Percentiles rank a stretch among this genome's conserved stretches.
Conservation (phyloP, 139 green algal genomes). For the Micractinium conductrix region DNA sequence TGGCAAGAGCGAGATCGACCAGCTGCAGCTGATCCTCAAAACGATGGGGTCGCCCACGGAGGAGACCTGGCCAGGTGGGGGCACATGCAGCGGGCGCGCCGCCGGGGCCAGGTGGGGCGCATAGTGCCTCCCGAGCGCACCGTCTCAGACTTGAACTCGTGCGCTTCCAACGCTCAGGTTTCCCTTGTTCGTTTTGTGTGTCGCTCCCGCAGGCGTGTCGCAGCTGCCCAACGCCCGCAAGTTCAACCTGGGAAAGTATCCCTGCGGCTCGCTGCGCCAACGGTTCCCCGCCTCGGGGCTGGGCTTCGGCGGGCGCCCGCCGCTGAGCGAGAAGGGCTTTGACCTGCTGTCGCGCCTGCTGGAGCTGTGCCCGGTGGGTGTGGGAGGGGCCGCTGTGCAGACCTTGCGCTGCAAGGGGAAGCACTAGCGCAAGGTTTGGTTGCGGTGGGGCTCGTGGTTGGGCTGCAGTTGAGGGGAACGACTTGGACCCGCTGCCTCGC, state of each 20-base stretch:
- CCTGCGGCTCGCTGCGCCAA: constrained; percentile 51
- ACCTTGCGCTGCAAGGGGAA: too few relatives aligned
- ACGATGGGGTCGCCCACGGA: constrained; percentile 82
- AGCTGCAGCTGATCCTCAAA: constrained; percentile 80
- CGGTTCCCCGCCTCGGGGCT: constrained; percentile 52
- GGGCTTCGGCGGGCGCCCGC: constrained; percentile 40
- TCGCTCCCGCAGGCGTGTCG: constrained; percentile 39
- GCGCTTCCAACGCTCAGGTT: too few relatives aligned
- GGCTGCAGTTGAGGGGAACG: too few relatives aligned
- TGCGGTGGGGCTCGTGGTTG: too few relatives aligned
- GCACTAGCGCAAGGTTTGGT: too few relatives aligned
- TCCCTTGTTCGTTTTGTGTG: not conserved
- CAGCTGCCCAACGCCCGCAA: constrained; percentile 57
- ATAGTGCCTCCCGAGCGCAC: too few relatives aligned
- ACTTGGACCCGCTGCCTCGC: too few relatives aligned
- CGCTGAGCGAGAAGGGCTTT: constrained; percentile 65
- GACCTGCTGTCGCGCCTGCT: constrained; percentile 68
- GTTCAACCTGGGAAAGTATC: constrained; percentile 44
- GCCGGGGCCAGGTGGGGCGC: too few relatives aligned
- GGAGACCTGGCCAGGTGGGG: constrained; percentile 74
- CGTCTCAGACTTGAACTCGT: too few relatives aligned
- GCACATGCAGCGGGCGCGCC: too few relatives aligned
- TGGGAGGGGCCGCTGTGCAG: too few relatives aligned
- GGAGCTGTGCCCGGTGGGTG: constrained; percentile 59
- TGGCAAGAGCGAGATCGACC: constrained; percentile 79